Base-by-base conservation (phyloP, 2,329 filamentous ascomycete genomes). In the Penicillium crustosum region DNA sequence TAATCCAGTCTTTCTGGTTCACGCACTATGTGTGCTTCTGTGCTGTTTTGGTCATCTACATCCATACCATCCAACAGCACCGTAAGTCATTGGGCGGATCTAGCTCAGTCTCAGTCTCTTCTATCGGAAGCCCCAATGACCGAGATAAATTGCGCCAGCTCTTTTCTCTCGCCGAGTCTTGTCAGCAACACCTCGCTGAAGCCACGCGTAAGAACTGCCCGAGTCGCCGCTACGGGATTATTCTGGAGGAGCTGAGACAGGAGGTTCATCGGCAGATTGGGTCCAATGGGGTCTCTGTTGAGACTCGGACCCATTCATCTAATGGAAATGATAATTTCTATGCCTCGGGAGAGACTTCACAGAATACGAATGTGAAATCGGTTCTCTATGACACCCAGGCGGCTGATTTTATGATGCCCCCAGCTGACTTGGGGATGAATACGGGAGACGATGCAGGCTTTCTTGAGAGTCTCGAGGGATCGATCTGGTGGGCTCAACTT, bases 191-290 rank as follows among this genome's bases (percentile, higher is more conserved):
- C 59, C 72, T 81, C 15, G 78, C 77, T 2, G 73, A 77, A 53
- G 79, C 78, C 3, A 80, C 79, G 4, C 74, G 76, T 2, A 75
- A 72, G 13, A 80, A 80, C 33, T 80, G 78, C 2, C 79, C 79
- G 0, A 79, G 77, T 48, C 74, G 77, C 7, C 73, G 78, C 39
- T 81, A 81, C 44, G 77, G 77, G 31, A 80, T 81, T 49, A 81
- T 81, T 43, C 61, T 81, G 10, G 77, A 79, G 47, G 79, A 81
- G 54, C 60, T 81, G 23, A 68, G 78, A 42, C 65, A 71, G 8
- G 78, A 81, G 54, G 78, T 75, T 2, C 73, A 74, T 60, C 64
- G 68, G 10, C 72, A 74, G 49, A 67, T 73, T 33, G 68, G 68
- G 3, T 58, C 69, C 1, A 43, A 60, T 43, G 57, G 53, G 17